These are phyloP conservation scores for Penicillium silybi DNA, from an alignment of 495 filamentous ascomycete genomes.

Conservation along the genomic window DNA sequence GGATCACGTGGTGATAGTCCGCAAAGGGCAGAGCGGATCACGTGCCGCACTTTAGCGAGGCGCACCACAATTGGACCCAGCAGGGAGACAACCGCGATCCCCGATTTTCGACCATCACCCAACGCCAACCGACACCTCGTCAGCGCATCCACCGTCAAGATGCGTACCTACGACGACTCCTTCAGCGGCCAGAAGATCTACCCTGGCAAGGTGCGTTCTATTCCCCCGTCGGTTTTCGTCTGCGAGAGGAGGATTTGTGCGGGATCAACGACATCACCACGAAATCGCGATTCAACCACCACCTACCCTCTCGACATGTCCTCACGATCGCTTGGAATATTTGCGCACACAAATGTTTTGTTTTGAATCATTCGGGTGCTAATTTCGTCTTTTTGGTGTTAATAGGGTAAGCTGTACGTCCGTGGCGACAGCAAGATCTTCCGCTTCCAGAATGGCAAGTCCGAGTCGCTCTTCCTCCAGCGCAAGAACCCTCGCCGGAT, in stretches of 20 bases:
- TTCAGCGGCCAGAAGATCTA: constrained; percentile 99
- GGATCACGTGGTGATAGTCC: constrained; percentile 16
- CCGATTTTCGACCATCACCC: constrained; percentile 48
- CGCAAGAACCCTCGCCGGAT: constrained; percentile 99
- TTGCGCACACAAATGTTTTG: constrained; percentile 4
- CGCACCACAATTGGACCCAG: constrained; percentile 49
- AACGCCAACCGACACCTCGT: constrained; percentile 49
- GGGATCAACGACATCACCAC: constrained; percentile 15
- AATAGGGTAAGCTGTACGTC: constrained; percentile 96
- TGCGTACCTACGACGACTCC: constrained; percentile 98
- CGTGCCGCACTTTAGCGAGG: constrained; percentile 48
- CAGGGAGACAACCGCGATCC: constrained; percentile 35
- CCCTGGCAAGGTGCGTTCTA: constrained; percentile 87
- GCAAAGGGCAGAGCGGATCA: constrained; percentile 43
- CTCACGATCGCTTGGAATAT: neutral
- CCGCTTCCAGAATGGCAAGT: constrained; percentile 99
- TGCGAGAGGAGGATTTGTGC: constrained; percentile 17
- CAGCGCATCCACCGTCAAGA: constrained; percentile 62
- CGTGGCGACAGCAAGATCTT: constrained; percentile 99
- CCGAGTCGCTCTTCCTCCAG: constrained; percentile 99
- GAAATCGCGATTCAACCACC: neutral
- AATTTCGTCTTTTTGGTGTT: constrained; percentile 26
- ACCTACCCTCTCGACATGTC: neutral
- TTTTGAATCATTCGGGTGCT: constrained; percentile 14
- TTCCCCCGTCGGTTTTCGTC: constrained; percentile 16